Evolutionary conservation across 306 rosid genomes (phyloP).

Genomic region (Cicer bijugum): DNA sequence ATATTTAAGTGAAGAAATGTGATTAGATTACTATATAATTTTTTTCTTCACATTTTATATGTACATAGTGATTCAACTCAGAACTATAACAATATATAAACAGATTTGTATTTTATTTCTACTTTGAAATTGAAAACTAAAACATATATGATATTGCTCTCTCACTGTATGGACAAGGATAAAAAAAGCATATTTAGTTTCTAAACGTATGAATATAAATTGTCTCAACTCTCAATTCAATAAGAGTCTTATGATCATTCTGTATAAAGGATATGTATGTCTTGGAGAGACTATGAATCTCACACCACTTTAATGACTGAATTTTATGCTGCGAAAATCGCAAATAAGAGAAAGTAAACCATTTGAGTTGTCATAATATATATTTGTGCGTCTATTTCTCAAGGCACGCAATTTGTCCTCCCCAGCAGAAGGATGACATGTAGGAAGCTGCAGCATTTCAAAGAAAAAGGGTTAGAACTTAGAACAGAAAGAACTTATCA

Average conservation of each 20-base stretch:
- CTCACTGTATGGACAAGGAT: too few relatives aligned
- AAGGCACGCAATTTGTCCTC: slow-evolving; percentile 34
- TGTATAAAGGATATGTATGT: slow-evolving; percentile 32
- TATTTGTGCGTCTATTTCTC: slow-evolving; percentile 36
- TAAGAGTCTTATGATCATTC: slow-evolving; percentile 22
- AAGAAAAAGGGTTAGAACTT: slow-evolving; percentile 7
- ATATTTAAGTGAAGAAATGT: too few relatives aligned
- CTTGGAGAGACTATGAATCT: slow-evolving; percentile 23
- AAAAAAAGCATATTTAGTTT: too few relatives aligned
- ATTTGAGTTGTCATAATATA: slow-evolving; percentile 31
- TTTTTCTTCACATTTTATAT: too few relatives aligned
- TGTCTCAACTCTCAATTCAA: slow-evolving; percentile 30
- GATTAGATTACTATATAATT: too few relatives aligned
- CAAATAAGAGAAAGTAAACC: slow-evolving; percentile 26
- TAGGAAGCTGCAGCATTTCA: slow-evolving; percentile 48
- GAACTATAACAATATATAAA: too few relatives aligned
- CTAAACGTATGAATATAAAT: neutral
- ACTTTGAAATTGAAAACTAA: too few relatives aligned
- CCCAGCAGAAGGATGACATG: slow-evolving; percentile 30
- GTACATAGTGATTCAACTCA: too few relatives aligned
- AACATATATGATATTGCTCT: too few relatives aligned
- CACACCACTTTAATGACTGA: slow-evolving; percentile 19
- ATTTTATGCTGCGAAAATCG: slow-evolving; percentile 24
- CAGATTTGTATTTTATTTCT: too few relatives aligned
- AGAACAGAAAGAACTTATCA: slow-evolving; percentile 32